These are phyloP conservation scores for Leishmania amazonensis DNA, from an alignment of 208 protist species.

Conservation along the genomic window DNA sequence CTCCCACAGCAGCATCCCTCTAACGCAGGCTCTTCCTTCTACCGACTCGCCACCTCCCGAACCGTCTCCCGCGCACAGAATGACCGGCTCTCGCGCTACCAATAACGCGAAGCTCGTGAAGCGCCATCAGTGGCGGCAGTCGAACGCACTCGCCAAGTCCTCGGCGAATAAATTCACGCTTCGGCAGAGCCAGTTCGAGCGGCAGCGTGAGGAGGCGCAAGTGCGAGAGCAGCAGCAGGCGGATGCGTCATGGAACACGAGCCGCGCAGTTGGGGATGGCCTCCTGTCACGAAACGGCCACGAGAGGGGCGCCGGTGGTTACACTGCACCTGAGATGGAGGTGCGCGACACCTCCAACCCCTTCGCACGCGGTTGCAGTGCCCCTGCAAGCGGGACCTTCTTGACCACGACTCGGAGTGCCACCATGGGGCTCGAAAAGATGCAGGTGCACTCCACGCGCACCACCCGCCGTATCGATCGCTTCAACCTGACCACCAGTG, in stretches of 20 bases:
- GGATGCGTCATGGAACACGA: constrained; percentile 9
- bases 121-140: constrained; percentile 46
- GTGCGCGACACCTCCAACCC: constrained; percentile 52
- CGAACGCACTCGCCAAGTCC: constrained; percentile 39
- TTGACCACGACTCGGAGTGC: constrained; percentile 38
- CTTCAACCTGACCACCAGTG: constrained; percentile 31
- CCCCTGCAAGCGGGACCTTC: constrained; percentile 9
- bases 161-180: constrained; percentile 62
- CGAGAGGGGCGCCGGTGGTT: constrained; percentile 11
- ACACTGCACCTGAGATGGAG: constrained; percentile 30
- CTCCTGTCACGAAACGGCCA: constrained; percentile 10
- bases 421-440: constrained; percentile 27
- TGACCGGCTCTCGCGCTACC: constrained; percentile 43
- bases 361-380: constrained; percentile 22
- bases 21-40: neutral
- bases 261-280: constrained; percentile 17
- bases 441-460: constrained; percentile 23
- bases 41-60: neutral
- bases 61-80: neutral
- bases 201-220: constrained; percentile 71
- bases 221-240: constrained; percentile 30
- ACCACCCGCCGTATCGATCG: constrained; percentile 39
- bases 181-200: constrained; percentile 81
- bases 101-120: constrained; percentile 61
- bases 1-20: neutral